Evolutionary conservation across 2,329 filamentous ascomycete species (phyloP).

Genomic region (Nemania sp.): DNA sequence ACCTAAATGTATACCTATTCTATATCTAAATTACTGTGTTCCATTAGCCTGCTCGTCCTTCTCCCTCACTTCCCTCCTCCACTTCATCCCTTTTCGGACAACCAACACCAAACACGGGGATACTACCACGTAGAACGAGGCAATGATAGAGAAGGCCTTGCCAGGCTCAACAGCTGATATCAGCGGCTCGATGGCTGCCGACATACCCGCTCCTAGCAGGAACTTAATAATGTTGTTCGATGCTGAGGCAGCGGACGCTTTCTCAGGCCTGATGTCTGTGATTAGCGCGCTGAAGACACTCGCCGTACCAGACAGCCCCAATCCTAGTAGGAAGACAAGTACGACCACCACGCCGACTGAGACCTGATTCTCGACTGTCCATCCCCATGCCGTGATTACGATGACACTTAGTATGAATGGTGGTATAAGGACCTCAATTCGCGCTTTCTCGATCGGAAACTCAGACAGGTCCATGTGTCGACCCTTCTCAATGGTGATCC

Average conservation of each 20-base stretch:
- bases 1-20: constrained; percentile 2
- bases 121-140: constrained; percentile 60
- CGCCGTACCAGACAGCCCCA: constrained; percentile 69
- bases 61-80: constrained; percentile 56
- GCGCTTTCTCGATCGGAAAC: constrained; percentile 42
- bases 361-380: constrained; percentile 64
- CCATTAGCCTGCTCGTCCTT: constrained; percentile 19
- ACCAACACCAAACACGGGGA: constrained; percentile 63
- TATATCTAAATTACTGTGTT: constrained; percentile 10
- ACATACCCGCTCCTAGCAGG: constrained; percentile 67
- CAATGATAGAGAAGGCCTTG: constrained; percentile 70
- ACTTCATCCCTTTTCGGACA: constrained; percentile 59
- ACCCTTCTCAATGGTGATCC: constrained; percentile 35
- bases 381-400: constrained; percentile 67
- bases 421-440: constrained; percentile 40
- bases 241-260: constrained; percentile 70
- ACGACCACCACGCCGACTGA: constrained; percentile 66
- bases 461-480: constrained; percentile 37
- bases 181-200: constrained; percentile 70
- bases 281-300: constrained; percentile 70
- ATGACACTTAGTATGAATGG: constrained; percentile 66
- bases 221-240: constrained; percentile 73
- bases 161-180: constrained; percentile 66
- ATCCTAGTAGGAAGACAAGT: constrained; percentile 66
- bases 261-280: constrained; percentile 70